These are phyloP conservation scores for Aspergillus glaucus DNA, from an alignment of 2,329 filamentous ascomycete genomes.

Conservation along the genomic window DNA sequence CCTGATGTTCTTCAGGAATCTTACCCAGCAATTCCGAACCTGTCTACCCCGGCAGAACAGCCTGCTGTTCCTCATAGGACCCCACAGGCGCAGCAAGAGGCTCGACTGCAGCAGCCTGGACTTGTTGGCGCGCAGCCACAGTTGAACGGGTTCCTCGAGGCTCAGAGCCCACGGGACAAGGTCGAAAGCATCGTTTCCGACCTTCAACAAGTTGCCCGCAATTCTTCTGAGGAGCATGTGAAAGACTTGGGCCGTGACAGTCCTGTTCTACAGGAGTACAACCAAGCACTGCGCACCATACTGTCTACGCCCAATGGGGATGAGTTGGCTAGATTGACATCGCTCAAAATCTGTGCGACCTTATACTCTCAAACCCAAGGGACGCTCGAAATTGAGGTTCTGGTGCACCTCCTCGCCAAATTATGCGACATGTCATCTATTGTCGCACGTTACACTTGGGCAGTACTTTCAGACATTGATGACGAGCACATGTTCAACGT, in stretches of 20 bases:
- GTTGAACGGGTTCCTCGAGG: conserved; percentile 56
- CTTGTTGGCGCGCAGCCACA: conserved; percentile 41
- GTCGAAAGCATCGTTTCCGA: conserved; percentile 51
- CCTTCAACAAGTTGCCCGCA: conserved; percentile 51
- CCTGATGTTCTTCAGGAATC: conserved; percentile 58
- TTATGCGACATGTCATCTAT: conserved; percentile 56
- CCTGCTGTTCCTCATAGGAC: conserved; percentile 56
- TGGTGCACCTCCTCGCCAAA: conserved; percentile 55
- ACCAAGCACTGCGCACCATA: conserved; percentile 50
- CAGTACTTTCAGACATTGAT: conserved; percentile 46
- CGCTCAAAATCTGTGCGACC: conserved; percentile 50
- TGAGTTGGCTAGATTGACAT: conserved; percentile 49
- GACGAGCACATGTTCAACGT: conserved; percentile 59
- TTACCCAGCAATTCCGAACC: conserved; percentile 53
- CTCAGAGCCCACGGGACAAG: conserved; percentile 47
- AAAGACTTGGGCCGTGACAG: conserved; percentile 51
- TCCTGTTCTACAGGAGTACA: conserved; percentile 52
- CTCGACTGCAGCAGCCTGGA: conserved; percentile 32
- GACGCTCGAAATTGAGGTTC: conserved; percentile 56
- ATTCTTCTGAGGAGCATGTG: conserved; percentile 52
- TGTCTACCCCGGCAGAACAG: conserved; percentile 57
- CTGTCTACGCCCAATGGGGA: conserved; percentile 52
- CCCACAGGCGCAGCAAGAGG: conserved; percentile 46
- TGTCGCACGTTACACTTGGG: conserved; percentile 49
- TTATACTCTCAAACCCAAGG: conserved; percentile 51